Base-by-base conservation (phyloP, 805 yeast genomes). In the Metschnikowia bowlesiae region DNA sequence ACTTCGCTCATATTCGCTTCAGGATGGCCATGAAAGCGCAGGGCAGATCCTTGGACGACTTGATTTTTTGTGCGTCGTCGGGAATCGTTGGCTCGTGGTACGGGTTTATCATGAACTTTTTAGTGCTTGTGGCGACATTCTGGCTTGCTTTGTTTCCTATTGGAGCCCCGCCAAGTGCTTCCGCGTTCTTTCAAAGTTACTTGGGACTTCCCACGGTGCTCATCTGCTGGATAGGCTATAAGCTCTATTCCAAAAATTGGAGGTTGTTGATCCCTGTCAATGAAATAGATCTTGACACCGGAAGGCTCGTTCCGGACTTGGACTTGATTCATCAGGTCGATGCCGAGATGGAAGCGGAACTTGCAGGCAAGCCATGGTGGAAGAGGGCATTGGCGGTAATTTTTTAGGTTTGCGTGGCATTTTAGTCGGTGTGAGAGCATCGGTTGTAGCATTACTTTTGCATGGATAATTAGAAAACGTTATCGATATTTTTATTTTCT, bases 41-140 rank as follows among this genome's bases (percentile, higher is more conserved):
- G 53, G 80, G 80, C 26, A 66, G 76, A 49, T 53, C 71, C 3
- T 49, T 70, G 29, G 69, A 64, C 9, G 84, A 81, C 35, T 69
- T 84, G 47, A 85, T 85, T 1, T 84, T 75, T 65, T 65, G 66
- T 44, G 70, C 85, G 33, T 57, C 68, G n/a, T 80, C 81, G 8
- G 83, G 81, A 33, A 50, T 60, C 22, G 47, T 48, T 46, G 68
- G 68, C 39, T 62, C 66, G 6, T 53, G 55, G 54, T 62, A 62
- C 50, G 60, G 65, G 11, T 55, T 63, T 53, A 47, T 50, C 29
- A 59, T 62, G 49, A 54, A 63, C 47, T 11, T 58, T 5, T 53
- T 58, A 50, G 66, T 64, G 28, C 56, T 64, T 39, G 60, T 56
- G 2, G 61, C 62, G 36, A 66, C 65, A 41, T 62, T 64, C 55